Conservation (phyloP, 2,329 filamentous ascomycete species). For the Thermoascus crustaceus region DNA sequence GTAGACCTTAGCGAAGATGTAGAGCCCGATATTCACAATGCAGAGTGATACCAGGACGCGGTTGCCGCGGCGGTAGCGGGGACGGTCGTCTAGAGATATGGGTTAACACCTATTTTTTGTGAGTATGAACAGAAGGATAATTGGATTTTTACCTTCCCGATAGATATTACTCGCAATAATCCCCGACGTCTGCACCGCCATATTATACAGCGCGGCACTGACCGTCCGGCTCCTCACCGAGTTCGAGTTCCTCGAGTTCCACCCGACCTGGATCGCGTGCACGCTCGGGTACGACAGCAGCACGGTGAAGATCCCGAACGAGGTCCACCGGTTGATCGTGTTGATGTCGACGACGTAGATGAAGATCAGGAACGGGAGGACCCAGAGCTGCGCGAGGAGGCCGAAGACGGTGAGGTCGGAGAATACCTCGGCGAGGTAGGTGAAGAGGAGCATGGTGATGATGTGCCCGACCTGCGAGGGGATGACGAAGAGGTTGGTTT, state of each 20-base stretch:
- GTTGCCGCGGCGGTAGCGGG: slow-evolving; percentile 46
- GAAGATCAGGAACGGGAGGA: slow-evolving; percentile 42
- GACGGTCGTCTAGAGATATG: slow-evolving; percentile 30
- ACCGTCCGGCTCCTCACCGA: slow-evolving; percentile 43
- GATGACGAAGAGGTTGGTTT: slow-evolving; percentile 18
- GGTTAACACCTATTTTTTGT: neutral
- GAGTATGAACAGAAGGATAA: neutral
- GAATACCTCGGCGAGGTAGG: slow-evolving; percentile 21
- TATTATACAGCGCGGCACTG: slow-evolving; percentile 40
- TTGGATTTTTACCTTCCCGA: slow-evolving; percentile 7
- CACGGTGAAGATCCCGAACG: slow-evolving; percentile 33
- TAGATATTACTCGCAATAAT: slow-evolving; percentile 32
- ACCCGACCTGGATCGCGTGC: slow-evolving; percentile 42
- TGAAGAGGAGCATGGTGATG: slow-evolving; percentile 16
- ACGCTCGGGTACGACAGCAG: slow-evolving; percentile 44
- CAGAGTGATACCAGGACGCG: slow-evolving; percentile 43
- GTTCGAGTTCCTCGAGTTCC: slow-evolving; percentile 43
- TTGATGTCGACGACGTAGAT: slow-evolving; percentile 33
- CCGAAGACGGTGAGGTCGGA: slow-evolving; percentile 41
- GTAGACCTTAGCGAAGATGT: slow-evolving; percentile 22
- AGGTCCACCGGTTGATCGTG: slow-evolving; percentile 34
- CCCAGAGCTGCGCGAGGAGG: slow-evolving; percentile 44
- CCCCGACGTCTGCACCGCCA: slow-evolving; percentile 27
- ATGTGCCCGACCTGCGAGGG: slow-evolving; percentile 39
- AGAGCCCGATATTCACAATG: slow-evolving; percentile 33